Evolutionary conservation across 805 yeast genomes (phyloP).

Genomic region (Pichia gijzeniarum): DNA sequence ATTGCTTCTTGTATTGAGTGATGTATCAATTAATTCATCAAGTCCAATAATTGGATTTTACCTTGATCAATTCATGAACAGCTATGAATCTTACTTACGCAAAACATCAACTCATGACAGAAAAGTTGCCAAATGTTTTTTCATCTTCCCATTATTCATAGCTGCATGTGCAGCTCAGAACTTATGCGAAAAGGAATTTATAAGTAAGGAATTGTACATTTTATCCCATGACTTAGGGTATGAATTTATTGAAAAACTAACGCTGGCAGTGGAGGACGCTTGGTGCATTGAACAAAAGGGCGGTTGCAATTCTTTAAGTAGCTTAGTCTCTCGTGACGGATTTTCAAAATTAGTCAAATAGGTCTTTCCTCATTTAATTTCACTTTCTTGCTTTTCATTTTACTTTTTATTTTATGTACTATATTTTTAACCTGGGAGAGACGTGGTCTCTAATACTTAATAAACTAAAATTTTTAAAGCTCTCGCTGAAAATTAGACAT

Average conservation of each 20-base stretch:
- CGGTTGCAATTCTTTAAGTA: conserved; percentile 15
- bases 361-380: not conserved
- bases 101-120: not conserved
- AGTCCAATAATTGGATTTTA: conserved; percentile 25
- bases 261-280: conserved; percentile 22
- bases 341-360: conserved; percentile 4
- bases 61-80: conserved; percentile 21
- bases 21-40: conserved; percentile 13
- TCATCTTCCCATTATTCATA: conserved; percentile 22
- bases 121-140: conserved; percentile 10
- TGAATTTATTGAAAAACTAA: conserved; percentile 16
- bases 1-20: conserved; percentile 21
- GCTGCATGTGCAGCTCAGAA: conserved; percentile 25
- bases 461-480: too few relatives aligned
- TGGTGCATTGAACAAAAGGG: conserved; percentile 24
- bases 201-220: conserved; percentile 23
- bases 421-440: not conserved
- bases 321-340: conserved; percentile 17
- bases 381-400: not conserved
- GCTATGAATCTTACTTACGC: conserved; percentile 9
- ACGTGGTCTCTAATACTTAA: not conserved
- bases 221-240: conserved; percentile 11
- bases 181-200: conserved; percentile 21
- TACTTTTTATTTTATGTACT: not conserved
- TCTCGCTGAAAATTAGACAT: too few relatives aligned